Conservation (phyloP, 345 rosid species). For the Eucalyptus curtisii region DNA sequence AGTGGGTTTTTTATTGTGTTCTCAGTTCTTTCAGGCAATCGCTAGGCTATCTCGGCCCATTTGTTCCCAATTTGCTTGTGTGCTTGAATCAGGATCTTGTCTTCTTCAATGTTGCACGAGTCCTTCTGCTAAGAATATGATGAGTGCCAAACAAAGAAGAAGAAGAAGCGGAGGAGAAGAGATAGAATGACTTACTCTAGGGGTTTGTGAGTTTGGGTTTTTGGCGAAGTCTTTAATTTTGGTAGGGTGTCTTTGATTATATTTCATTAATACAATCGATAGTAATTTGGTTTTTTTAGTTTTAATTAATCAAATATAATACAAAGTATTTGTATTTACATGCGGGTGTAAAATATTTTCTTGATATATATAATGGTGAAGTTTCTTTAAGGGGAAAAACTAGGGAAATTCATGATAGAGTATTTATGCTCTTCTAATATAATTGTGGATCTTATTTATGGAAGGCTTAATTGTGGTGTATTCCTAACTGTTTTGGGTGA, state of each 20-base stretch:
- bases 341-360: not conserved
- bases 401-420: not conserved
- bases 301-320: not conserved
- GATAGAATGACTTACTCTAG: too few relatives aligned
- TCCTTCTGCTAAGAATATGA: not conserved
- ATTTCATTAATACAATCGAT: too few relatives aligned
- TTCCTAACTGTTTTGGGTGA: not conserved
- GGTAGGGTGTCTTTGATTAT: too few relatives aligned
- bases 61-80: not conserved
- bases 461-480: not conserved
- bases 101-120: not conserved
- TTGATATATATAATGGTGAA: not conserved
- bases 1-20: not conserved
- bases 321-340: not conserved
- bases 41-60: not conserved
- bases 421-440: not conserved
- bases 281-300: not conserved
- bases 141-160: too few relatives aligned
- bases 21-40: not conserved
- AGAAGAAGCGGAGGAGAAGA: too few relatives aligned
- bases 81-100: not conserved
- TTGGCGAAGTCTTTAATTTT: too few relatives aligned
- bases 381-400: not conserved
- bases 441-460: not conserved
- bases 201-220: too few relatives aligned